These are phyloP conservation scores for Helenozyma baotianmanensis DNA, from an alignment of 805 yeast species.

Conservation along the genomic window DNA sequence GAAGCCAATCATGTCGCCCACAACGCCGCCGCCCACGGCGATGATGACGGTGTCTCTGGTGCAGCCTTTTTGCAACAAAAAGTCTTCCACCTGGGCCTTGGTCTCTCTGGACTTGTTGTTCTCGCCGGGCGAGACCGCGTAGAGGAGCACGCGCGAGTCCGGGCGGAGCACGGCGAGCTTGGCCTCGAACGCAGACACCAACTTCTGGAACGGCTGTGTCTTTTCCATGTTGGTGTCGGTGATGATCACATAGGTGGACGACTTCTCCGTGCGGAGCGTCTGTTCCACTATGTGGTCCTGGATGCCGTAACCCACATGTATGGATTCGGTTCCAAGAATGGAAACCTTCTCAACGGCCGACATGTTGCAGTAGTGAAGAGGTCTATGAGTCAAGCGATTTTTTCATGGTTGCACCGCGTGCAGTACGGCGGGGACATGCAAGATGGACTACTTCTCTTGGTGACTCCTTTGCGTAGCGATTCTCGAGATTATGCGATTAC, in stretches of 20 bases:
- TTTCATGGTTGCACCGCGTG: background rate
- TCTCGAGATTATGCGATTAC: no score
- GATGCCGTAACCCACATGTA: constrained; percentile 86
- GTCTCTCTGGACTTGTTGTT: constrained; percentile 82
- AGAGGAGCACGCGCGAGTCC: constrained; percentile 62
- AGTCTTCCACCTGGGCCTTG: constrained; percentile 92
- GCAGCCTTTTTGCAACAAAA: constrained; percentile 73
- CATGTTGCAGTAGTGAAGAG: constrained; percentile 4
- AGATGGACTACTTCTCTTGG: no score
- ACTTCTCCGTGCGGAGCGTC: constrained; percentile 54
- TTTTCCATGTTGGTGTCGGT: constrained; percentile 78
- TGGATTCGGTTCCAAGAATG: constrained; percentile 76
- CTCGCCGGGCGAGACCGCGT: constrained; percentile 88
- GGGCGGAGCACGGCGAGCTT: constrained; percentile 37
- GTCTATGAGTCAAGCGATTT: no score
- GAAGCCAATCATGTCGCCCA: constrained; percentile 98
- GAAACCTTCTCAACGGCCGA: constrained; percentile 50
- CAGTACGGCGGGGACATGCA: no score
- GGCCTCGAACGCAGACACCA: constrained; percentile 39
- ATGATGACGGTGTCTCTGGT: constrained; percentile 92
- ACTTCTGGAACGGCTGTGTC: constrained; percentile 55
- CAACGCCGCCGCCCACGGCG: constrained; percentile 97
- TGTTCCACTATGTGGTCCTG: constrained; percentile 69
- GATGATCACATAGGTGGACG: constrained; percentile 89
- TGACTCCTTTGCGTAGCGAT: no score